Percentiles rank a stretch among this genome's conserved stretches.
Conservation (phyloP, 192 early-diverging fungal species). For the Martensiomyces pterosporus region DNA sequence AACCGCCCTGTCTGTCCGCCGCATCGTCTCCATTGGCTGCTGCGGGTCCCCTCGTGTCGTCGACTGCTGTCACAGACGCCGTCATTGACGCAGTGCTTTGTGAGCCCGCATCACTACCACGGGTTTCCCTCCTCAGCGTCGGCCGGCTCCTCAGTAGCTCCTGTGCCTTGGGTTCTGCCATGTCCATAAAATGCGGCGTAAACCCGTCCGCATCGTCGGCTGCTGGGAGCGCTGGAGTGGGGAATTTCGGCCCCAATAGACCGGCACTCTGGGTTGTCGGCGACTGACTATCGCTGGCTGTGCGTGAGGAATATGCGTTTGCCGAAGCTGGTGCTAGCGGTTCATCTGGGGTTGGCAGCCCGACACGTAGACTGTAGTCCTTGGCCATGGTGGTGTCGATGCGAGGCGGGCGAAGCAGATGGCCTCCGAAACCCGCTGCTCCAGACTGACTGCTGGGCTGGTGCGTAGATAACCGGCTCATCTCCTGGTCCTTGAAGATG, state of each 20-base stretch:
- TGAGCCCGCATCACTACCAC: slow-evolving; percentile 1
- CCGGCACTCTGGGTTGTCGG: too few relatives aligned
- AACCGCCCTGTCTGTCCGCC: neutral
- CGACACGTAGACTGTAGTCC: too few relatives aligned
- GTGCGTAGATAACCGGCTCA: too few relatives aligned
- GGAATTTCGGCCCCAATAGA: slow-evolving; percentile 14
- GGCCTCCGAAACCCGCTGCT: too few relatives aligned
- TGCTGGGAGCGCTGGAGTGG: slow-evolving; percentile 7
- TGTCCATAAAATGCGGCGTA: slow-evolving; percentile 40
- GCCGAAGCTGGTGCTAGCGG: too few relatives aligned
- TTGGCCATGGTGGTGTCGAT: too few relatives aligned
- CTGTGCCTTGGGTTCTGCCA: slow-evolving; percentile 21
- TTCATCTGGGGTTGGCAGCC: too few relatives aligned
- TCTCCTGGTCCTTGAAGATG: too few relatives aligned
- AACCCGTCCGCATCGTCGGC: slow-evolving; percentile 14
- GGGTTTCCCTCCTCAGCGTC: neutral
- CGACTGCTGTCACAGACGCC: neutral
- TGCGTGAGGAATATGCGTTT: too few relatives aligned
- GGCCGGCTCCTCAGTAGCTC: slow-evolving; percentile 12
- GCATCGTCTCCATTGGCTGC: slow-evolving; percentile 21
- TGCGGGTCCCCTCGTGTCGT: slow-evolving; percentile 13
- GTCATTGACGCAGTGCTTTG: neutral
- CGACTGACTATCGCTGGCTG: too few relatives aligned
- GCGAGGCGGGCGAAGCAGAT: too few relatives aligned
- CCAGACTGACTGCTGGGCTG: too few relatives aligned